Conservation (phyloP, 768 basidiomycete species). For the Paxillus involutus region DNA sequence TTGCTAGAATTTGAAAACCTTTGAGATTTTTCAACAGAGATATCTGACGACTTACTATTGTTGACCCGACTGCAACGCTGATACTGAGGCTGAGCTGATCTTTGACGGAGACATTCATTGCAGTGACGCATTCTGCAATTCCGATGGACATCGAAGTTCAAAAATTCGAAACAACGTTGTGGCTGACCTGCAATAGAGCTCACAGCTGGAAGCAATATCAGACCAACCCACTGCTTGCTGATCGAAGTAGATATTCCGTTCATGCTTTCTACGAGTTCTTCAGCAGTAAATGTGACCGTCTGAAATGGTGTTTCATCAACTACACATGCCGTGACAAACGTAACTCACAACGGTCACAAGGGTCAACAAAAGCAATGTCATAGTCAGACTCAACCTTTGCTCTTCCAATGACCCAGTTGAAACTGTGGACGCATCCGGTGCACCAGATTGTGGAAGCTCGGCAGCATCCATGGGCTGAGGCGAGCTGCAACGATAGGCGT, state of each 20-base stretch:
- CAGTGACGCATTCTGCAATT: slow-evolving; percentile 77
- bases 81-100: slow-evolving; percentile 81
- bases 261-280: slow-evolving; percentile 82
- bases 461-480: slow-evolving; percentile 12
- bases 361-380: slow-evolving; percentile 56
- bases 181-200: slow-evolving; percentile 72
- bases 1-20: slow-evolving; percentile 47
- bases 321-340: background rate
- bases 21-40: background rate
- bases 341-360: slow-evolving; percentile 61
- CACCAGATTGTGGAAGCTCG: slow-evolving; percentile 13
- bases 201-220: slow-evolving; percentile 86
- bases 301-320: slow-evolving; percentile 16
- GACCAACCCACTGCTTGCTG: slow-evolving; percentile 84
- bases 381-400: slow-evolving; percentile 57
- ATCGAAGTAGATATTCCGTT: slow-evolving; percentile 70
- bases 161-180: background rate
- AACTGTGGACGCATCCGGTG: slow-evolving; percentile 12
- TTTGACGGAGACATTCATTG: slow-evolving; percentile 85
- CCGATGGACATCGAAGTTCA: background rate
- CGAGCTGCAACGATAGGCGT: background rate
- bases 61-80: slow-evolving; percentile 80
- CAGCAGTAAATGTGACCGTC: slow-evolving; percentile 62
- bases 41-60: slow-evolving; percentile 50
- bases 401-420: slow-evolving; percentile 35